Percentiles rank a stretch among this genome's conserved stretches.
Conservation (phyloP, 2,329 filamentous ascomycete species). For the Arthrobotrys sphaeroides region DNA sequence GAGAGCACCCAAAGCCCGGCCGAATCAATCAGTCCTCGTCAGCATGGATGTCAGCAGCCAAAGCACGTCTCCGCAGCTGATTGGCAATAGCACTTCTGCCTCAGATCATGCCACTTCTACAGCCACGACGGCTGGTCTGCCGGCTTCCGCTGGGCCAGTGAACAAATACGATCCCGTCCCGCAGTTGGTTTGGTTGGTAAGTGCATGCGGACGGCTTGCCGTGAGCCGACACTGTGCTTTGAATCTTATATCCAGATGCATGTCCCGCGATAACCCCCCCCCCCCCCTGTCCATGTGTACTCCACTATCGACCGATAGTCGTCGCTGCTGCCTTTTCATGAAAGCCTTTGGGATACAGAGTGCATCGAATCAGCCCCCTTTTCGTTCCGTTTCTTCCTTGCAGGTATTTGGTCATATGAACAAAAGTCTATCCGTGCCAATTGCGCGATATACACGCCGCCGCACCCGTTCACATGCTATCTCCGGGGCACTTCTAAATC, state of each 20-base stretch:
- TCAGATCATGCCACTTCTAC: constrained; percentile 47
- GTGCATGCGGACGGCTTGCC: neutral
- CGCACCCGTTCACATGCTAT: neutral
- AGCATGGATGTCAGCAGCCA: constrained; percentile 50
- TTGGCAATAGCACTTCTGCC: constrained; percentile 15
- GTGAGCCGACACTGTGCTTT: too few relatives aligned
- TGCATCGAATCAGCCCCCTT: too few relatives aligned
- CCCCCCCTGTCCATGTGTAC: neutral
- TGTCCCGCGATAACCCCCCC: too few relatives aligned
- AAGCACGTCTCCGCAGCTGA: constrained; percentile 40
- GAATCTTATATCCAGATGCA: neutral
- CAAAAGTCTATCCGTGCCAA: neutral
- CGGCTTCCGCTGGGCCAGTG: constrained; percentile 46
- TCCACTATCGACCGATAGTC: constrained; percentile 12
- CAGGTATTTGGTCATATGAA: neutral
- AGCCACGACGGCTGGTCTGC: constrained; percentile 20
- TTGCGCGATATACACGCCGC: neutral
- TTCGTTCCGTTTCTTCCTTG: too few relatives aligned
- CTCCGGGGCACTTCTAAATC: neutral
- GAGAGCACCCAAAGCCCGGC: too few relatives aligned
- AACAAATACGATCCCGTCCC: constrained; percentile 50
- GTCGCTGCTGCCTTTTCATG: neutral
- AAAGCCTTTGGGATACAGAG: neutral
- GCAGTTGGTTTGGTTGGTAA: constrained; percentile 48
- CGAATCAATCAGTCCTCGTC: neutral